A percentile compares a stretch with the other conserved stretches of the same genome.
Evolutionary conservation across 2,329 filamentous ascomycete genomes (phyloP).

Genomic region (Knufia fluminis): DNA sequence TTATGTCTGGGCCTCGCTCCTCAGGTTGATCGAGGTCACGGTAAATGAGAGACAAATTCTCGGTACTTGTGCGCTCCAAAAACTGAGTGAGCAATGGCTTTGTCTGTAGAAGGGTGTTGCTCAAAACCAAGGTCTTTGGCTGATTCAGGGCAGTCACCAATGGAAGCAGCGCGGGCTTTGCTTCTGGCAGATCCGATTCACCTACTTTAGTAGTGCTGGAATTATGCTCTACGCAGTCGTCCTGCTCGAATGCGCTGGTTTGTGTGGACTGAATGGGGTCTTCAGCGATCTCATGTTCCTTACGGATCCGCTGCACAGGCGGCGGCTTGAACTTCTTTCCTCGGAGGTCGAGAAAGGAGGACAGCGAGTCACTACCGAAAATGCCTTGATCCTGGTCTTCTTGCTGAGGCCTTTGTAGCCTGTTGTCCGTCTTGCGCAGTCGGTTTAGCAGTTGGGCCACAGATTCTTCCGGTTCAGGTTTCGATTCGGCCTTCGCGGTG

Average conservation of each 20-base stretch:
- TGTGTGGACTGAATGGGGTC: conserved; percentile 19
- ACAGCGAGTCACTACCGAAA: conserved; percentile 16
- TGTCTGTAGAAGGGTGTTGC: conserved; percentile 12
- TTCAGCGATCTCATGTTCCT: conserved; percentile 10
- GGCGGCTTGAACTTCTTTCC: conserved; percentile 18
- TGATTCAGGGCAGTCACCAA: neutral
- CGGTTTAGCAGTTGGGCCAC: neutral
- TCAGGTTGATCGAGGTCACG: conserved; percentile 17
- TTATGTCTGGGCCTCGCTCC: conserved; percentile 55
- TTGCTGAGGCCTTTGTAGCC: neutral
- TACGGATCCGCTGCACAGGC: neutral
- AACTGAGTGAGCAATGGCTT: conserved; percentile 11
- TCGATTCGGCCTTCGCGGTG: no score
- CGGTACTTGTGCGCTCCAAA: conserved; percentile 11
- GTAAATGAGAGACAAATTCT: conserved; percentile 19
- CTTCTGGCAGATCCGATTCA: neutral
- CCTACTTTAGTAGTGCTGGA: neutral
- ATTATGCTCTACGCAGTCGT: neutral
- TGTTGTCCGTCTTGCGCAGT: neutral
- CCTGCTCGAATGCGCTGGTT: conserved; percentile 1
- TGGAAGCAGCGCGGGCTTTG: neutral
- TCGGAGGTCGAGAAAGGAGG: conserved; percentile 19
- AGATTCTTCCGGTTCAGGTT: no score
- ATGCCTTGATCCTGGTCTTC: neutral
- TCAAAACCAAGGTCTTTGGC: conserved; percentile 13